These are phyloP conservation scores for Peniophora sp. DNA, from an alignment of 1,284 basidiomycete genomes.

Conservation along the genomic window DNA sequence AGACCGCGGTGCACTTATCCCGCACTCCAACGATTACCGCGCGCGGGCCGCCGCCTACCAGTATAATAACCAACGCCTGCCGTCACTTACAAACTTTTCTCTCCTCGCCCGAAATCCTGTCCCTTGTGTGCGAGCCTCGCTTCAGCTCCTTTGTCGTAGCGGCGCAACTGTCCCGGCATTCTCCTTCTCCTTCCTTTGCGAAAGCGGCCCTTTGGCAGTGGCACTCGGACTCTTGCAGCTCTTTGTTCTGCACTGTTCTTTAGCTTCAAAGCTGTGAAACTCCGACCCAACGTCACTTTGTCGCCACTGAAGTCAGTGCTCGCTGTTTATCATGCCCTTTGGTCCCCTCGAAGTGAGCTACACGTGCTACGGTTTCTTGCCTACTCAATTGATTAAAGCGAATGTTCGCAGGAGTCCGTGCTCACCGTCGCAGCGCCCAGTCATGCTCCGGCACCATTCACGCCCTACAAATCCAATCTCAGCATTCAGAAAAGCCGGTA, in stretches of 20 bases:
- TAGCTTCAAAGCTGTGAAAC: no score
- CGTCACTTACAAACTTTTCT: not conserved
- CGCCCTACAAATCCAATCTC: constrained; percentile 71
- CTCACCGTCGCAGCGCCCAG: constrained; percentile 31
- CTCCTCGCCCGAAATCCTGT: not conserved
- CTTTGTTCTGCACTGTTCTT: no score
- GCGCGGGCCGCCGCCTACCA: not conserved
- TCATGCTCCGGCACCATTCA: constrained; percentile 46
- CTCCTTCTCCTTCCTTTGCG: no score
- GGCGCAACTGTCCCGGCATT: no score
- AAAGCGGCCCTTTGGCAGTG: no score
- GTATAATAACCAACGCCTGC: not conserved
- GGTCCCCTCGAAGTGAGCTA: constrained; percentile 23
- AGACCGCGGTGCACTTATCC: not conserved
- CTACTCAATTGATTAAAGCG: not conserved
- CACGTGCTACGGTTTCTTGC: not conserved
- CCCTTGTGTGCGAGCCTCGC: no score
- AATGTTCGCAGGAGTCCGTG: constrained; percentile 39
- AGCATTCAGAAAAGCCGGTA: constrained; percentile 79
- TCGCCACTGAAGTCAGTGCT: not conserved
- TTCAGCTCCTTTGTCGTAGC: not conserved
- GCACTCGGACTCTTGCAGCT: no score
- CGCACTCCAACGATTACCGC: not conserved
- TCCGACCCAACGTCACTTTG: not conserved
- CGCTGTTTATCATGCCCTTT: constrained; percentile 5